Evolutionary conservation across 371 early-diverging fungal genomes (phyloP), one percentile per base, ranked within the genome.

Genomic region (Mucor velutinosus): DNA sequence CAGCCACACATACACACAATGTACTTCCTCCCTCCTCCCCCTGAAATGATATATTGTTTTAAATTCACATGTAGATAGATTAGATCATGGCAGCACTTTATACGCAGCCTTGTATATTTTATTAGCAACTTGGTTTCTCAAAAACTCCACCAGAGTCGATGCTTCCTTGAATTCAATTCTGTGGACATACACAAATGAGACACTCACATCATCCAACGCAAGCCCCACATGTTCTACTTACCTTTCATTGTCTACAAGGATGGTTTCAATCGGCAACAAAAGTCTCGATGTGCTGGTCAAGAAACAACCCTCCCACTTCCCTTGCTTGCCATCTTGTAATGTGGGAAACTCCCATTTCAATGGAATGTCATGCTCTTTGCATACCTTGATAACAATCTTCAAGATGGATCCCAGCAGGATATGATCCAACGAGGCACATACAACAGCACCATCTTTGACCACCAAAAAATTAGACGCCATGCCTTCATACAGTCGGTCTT

Each of bases 381-480:
- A 89, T n/a, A 87, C 72, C 17, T 39, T 45, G 67, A 80, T 73
- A 1, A 86, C 81, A n/a, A 85, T 74, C 51, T 82, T 82, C 71
- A 85, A 73, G 19, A 90, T 83, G 3, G 91, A 88, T 1, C 91
- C 89, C 27, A 83, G 60, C 19, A 90, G 69, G 7, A 90, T 82
- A 62, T 77, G 81, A 21, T 86, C 84, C 17, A 86, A 68, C 0
- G 87, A 81, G 1, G 90, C 90, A 14, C 87, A 86, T 30, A 72
- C 43, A 12, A 56, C 67, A 7, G 67, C 58, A 8, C 43, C 35
- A 3, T 62, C 58, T 3, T 30, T 59, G 3, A 87, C 77, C 0
- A 78, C 85, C 66, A 85, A 86, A 62, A 90, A 87, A 60, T 90
- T 90, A 59, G 88, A 89, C 2, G 87, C 77, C 62, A 89, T 79